Base-by-base conservation (phyloP, 768 basidiomycete genomes). In the Cystobasidium onofrii region DNA sequence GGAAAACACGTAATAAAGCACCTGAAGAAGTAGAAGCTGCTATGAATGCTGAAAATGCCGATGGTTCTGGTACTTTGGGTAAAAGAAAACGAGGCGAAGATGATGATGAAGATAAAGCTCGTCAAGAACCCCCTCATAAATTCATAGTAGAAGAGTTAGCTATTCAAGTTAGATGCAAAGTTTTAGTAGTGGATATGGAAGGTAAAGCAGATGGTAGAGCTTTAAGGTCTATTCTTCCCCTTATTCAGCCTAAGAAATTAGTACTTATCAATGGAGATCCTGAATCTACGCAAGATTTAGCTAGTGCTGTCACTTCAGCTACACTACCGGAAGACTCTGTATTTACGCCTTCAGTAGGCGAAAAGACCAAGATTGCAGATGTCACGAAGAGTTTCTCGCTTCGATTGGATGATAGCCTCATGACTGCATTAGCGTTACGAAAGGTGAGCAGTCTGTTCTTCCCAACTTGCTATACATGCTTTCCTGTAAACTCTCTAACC, bases 181-280 rank as follows among this genome's bases (percentile, higher is more conserved):
- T 98, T 33, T 86, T 93, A 57, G 98, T 90, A 78, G 87, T 98
- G 57, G 95, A 99, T 79, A 88, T 98, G 86, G 96, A 98, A 79
- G 96, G 96, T 34, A 83, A 95, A 66, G 94, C 94, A 78, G 96
- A 99, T 78, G 95, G 95, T 1, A 90, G 95, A 74, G 93, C 96
- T 0, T 88, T 96, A 74, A 97, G 97, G 81, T 93, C 90, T 0
- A 96, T 99, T 76, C 88, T 98, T 3, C 91, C 95, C 1, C 91
- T 96, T 83, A 88, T 99, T 75, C 93, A 95, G 78, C 96, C 96
- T 34, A 86, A 96, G 23, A 94, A 93, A 84, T 88, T 98, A 87
- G 95, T 93, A 74, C 84, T 99, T 60, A 90, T 99, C 9, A 89
- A 92, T 77, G 91, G 92, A 0, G 83, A 88, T 10, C 76, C 84